Percentiles rank a stretch among this genome's conserved stretches.
These are phyloP conservation scores for Cyclaneusma minus DNA, from an alignment of 2,329 filamentous ascomycete species.

Conservation along the genomic window DNA sequence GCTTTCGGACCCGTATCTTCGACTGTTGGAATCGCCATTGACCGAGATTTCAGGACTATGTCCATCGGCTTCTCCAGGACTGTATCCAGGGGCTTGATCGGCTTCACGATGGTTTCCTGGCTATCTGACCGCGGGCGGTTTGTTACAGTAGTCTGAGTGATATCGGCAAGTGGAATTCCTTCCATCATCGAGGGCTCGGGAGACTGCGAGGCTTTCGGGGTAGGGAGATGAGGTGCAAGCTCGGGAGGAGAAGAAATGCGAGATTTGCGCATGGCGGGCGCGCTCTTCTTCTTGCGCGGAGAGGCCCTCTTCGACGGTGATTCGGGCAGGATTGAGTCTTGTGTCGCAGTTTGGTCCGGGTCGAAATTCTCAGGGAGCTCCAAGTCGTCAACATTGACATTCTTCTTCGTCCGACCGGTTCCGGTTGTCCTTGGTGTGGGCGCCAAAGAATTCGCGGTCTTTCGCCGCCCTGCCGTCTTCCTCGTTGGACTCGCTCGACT, in stretches of 20 bases:
- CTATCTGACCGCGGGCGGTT: conserved; percentile 31
- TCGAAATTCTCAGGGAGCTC: conserved; percentile 48
- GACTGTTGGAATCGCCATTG: conserved; percentile 47
- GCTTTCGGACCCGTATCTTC: conserved; percentile 67
- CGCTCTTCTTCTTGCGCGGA: conserved; percentile 55
- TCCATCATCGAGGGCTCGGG: conserved; percentile 36
- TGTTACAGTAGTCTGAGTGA: conserved; percentile 53
- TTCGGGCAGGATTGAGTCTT: conserved; percentile 31
- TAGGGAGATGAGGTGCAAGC: conserved; percentile 23
- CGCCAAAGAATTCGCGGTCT: conserved; percentile 19
- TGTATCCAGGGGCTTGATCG: conserved; percentile 61
- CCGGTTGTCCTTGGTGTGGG: conserved; percentile 15
- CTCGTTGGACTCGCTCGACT: conserved; percentile 39
- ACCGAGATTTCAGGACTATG: conserved; percentile 77
- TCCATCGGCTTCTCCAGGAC: conserved; percentile 83
- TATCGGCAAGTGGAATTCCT: conserved; percentile 53
- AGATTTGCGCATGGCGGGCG: conserved; percentile 13
- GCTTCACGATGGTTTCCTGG: conserved; percentile 40
- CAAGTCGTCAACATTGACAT: conserved; percentile 26
- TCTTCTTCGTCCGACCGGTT: conserved; percentile 28
- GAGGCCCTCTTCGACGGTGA: conserved; percentile 40
- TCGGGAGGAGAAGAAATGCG: conserved; percentile 17
- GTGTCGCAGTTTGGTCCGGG: conserved; percentile 32
- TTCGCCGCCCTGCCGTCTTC: conserved; percentile 33
- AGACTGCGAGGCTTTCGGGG: conserved; percentile 38